Evolutionary conservation across 1,284 basidiomycete species (phyloP).

Genomic region (Malassezia psittaci): DNA sequence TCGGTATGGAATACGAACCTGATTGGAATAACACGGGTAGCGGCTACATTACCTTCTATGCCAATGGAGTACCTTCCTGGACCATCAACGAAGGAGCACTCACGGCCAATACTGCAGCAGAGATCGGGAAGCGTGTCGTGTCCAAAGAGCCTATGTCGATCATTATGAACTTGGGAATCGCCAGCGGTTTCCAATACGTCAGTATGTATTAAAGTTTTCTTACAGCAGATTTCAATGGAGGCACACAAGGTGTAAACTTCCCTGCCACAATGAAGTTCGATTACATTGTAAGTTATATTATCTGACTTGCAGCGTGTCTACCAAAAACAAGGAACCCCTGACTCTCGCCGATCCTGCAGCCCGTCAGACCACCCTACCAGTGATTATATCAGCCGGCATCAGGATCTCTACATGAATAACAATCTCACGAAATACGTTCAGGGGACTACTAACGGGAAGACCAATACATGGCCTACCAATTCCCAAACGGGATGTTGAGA

Average conservation of each 20-base stretch:
- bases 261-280: slow-evolving; percentile 49
- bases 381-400: slow-evolving; percentile 37
- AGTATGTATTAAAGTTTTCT: not conserved
- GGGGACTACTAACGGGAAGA: slow-evolving; percentile 7
- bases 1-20: slow-evolving; percentile 45
- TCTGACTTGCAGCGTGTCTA: slow-evolving; percentile 24
- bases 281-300: slow-evolving; percentile 12
- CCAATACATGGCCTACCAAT: slow-evolving; percentile 30
- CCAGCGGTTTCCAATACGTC: slow-evolving; percentile 37
- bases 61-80: slow-evolving; percentile 43
- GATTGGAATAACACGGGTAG: slow-evolving; percentile 32
- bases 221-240: slow-evolving; percentile 4
- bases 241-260: slow-evolving; percentile 36
- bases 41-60: slow-evolving; percentile 40
- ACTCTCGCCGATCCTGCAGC: slow-evolving; percentile 27
- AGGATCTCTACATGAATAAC: slow-evolving; percentile 37
- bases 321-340: slow-evolving; percentile 29
- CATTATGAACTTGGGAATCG: slow-evolving; percentile 40
- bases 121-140: slow-evolving; percentile 33
- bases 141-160: slow-evolving; percentile 43
- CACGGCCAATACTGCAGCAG: slow-evolving; percentile 17
- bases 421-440: slow-evolving; percentile 33
- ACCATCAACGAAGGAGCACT: slow-evolving; percentile 27
- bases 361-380: slow-evolving; percentile 39
- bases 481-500: not conserved